These are phyloP conservation scores for Arachnomyces sp. DNA, from an alignment of 2,329 filamentous ascomycete species.

Conservation along the genomic window DNA sequence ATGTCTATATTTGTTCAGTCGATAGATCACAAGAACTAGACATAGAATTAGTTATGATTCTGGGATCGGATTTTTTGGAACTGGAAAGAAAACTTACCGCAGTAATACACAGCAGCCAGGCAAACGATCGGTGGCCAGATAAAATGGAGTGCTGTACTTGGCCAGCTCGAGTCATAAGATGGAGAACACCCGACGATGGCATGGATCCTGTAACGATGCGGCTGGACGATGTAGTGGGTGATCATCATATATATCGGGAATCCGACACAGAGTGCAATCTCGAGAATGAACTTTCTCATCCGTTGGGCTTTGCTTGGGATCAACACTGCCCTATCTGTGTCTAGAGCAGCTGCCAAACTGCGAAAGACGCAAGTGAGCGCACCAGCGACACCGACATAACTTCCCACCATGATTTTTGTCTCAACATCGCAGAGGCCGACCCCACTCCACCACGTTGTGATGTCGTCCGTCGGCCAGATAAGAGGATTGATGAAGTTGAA, in stretches of 20 bases:
- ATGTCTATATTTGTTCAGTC: conserved; percentile 53
- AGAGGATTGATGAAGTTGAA: conserved; percentile 55
- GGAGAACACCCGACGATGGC: conserved; percentile 54
- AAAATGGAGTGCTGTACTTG: conserved; percentile 45
- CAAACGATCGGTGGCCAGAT: conserved; percentile 52
- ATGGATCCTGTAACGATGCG: conserved; percentile 50
- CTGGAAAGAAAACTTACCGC: conserved; percentile 39
- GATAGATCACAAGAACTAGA: conserved; percentile 51
- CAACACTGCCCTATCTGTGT: conserved; percentile 49
- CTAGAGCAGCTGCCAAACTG: conserved; percentile 52
- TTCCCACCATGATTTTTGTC: conserved; percentile 49
- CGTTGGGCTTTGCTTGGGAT: conserved; percentile 43
- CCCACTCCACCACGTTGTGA: conserved; percentile 51
- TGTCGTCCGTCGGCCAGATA: conserved; percentile 56
- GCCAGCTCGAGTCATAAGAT: conserved; percentile 51
- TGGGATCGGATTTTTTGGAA: too few relatives aligned
- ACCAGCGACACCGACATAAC: conserved; percentile 46
- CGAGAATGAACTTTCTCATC: conserved; percentile 40
- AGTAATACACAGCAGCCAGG: conserved; percentile 48
- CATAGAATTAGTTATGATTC: conserved; percentile 10
- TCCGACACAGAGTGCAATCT: conserved; percentile 49
- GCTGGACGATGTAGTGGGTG: conserved; percentile 54
- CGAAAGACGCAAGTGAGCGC: conserved; percentile 53
- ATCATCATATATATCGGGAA: conserved; percentile 50
- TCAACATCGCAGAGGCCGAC: conserved; percentile 58